These are phyloP conservation scores for Penicillium coprophilum DNA, from an alignment of 495 filamentous ascomycete genomes.

Conservation along the genomic window DNA sequence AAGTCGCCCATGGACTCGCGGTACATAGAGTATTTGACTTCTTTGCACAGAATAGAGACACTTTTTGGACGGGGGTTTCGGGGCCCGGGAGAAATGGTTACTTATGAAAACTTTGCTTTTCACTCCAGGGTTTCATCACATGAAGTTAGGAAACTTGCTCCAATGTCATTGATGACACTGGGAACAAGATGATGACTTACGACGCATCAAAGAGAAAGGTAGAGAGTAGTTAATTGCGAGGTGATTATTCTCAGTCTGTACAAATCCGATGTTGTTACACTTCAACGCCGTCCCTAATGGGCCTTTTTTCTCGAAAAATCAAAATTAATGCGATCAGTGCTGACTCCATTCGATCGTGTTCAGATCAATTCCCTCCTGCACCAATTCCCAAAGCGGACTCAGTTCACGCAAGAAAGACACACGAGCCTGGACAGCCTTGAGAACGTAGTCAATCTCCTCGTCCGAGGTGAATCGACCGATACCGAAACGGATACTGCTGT, in stretches of 20 bases:
- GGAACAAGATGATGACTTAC: not conserved
- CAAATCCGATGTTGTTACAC: slow-evolving; percentile 30
- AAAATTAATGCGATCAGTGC: slow-evolving; percentile 41
- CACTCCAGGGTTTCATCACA: not conserved
- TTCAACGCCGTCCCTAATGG: slow-evolving; percentile 37
- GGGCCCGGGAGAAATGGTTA: not conserved
- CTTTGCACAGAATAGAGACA: not conserved
- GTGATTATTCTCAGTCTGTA: slow-evolving; percentile 33
- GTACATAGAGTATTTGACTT: not conserved
- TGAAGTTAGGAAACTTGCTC: not conserved
- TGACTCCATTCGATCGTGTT: slow-evolving; percentile 98
- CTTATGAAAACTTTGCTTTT: not conserved
- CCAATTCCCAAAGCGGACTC: slow-evolving; percentile 95
- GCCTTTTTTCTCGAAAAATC: slow-evolving; percentile 22
- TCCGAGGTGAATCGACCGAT: slow-evolving; percentile 97
- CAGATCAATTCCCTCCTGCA: slow-evolving; percentile 93
- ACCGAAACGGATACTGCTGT: slow-evolving; percentile 96
- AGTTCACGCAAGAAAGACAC: slow-evolving; percentile 92
- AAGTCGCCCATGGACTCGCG: not conserved
- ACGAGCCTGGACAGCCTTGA: slow-evolving; percentile 88
- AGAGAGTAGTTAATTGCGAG: slow-evolving; percentile 10
- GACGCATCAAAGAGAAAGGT: not conserved
- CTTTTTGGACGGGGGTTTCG: not conserved
- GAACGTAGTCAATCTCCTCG: slow-evolving; percentile 92
- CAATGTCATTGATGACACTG: too few relatives aligned